Evolutionary conservation across 2,329 filamentous ascomycete species (phyloP), one percentile per base, ranked within the genome.

Genomic region (Cladophialophora bantiana): DNA sequence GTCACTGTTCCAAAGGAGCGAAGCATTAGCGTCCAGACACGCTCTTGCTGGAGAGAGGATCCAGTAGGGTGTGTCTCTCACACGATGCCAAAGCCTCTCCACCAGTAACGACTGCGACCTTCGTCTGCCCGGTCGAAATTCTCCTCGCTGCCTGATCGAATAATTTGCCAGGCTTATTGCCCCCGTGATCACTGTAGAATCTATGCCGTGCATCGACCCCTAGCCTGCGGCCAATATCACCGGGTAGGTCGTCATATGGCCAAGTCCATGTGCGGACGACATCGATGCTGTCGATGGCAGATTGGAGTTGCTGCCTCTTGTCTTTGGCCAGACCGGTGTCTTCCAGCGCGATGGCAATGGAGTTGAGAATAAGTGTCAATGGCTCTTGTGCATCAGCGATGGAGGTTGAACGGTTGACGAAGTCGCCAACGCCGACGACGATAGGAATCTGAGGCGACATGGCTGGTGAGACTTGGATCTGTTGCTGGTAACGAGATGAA

Each of bases 201-300:
- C 78, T 81, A 71, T 86, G 83, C 1, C 77, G 78, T 0, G 84
- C 78, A 2, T 80, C 74, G 3, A 86, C 77, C 0, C 78, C 80
- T 2, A 90, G 75, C 42, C 79, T 82, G 45, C 83, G 70, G 0
- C 83, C 79, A 5, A 91, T 73, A 0, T 86, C 76, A 4, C 79
- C 80, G 0, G 88, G 86, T 1, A 90, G 75, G 73, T 90, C 84
- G 0, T 80, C 76, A 73, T 90, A 90, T 0, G 85, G 83, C 88
- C 88, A 90, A 0, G 88, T 89, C 88, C 88, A 90, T 0, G 86
- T 86, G 48, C 81, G 82, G 9, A 90, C 87, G 3, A 89, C 83
- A 52, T 84, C 80, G 54, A 90, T 79, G 70, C 84, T 86, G 73
- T 90, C 87, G 60, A 89, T 83, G 0, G 76, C 75, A 0, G 77